Evolutionary conservation across 371 early-diverging fungal genomes (phyloP).

Genomic region (Nematocida displodere): DNA sequence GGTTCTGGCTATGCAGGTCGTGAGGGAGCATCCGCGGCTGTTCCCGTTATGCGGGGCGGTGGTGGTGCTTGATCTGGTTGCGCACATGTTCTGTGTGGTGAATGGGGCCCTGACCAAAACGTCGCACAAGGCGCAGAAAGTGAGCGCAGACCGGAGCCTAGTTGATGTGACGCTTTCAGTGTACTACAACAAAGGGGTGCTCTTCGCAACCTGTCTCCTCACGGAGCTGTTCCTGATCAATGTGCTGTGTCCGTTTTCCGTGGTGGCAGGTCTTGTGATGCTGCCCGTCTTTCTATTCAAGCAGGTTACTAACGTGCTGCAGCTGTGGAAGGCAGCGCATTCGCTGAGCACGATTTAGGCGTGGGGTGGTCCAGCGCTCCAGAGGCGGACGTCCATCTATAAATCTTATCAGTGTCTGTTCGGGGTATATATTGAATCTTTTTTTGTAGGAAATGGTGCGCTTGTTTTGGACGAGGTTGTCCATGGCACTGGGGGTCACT

Average conservation of each 20-base stretch:
- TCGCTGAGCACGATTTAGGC: neutral
- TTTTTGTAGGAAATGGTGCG: too few relatives aligned
- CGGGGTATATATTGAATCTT: too few relatives aligned
- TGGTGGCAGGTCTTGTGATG: neutral
- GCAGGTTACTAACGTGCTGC: conserved; percentile 25
- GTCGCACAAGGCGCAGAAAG: conserved; percentile 18
- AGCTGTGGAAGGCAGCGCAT: conserved; percentile 1
- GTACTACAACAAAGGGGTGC: conserved; percentile 7
- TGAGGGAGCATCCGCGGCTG: neutral
- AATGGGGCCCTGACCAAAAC: neutral
- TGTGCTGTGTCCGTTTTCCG: neutral
- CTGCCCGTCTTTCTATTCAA: conserved; percentile 6
- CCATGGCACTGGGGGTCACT: too few relatives aligned
- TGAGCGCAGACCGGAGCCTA: too few relatives aligned
- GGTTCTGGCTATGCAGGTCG: conserved; percentile 26
- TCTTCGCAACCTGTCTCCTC: neutral
- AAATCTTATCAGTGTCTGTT: too few relatives aligned
- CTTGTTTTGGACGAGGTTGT: too few relatives aligned
- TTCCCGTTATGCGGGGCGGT: neutral
- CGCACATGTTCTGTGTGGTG: conserved; percentile 27
- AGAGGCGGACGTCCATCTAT: too few relatives aligned
- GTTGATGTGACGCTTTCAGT: conserved; percentile 17
- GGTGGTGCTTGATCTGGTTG: conserved; percentile 21
- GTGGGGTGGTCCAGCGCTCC: too few relatives aligned
- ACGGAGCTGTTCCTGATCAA: conserved; percentile 25